Conservation (phyloP, 2,329 filamentous ascomycete genomes). For the Apiospora pterosperma region DNA sequence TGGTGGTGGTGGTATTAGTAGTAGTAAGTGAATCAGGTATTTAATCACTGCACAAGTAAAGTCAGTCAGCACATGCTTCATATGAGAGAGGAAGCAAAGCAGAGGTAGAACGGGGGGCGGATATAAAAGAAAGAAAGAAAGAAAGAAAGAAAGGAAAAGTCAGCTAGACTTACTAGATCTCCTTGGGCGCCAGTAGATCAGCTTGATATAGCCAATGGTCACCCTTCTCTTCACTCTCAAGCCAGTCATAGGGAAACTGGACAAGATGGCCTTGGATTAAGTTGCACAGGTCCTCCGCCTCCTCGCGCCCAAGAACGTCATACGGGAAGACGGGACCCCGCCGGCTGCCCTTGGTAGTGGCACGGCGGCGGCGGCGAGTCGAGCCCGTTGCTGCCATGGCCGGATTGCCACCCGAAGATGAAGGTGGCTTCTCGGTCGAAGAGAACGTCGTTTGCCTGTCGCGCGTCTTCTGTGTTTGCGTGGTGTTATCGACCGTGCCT, state of each 20-base stretch:
- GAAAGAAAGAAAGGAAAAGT: neutral
- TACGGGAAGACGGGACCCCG: slow-evolving; percentile 64
- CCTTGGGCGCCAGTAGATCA: slow-evolving; percentile 90
- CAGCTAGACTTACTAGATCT: slow-evolving; percentile 77
- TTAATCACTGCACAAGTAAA: neutral
- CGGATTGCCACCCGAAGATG: slow-evolving; percentile 19
- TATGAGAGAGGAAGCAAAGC: neutral
- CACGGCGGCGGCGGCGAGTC: slow-evolving; percentile 61
- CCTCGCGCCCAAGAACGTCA: slow-evolving; percentile 69
- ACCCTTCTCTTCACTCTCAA: slow-evolving; percentile 84
- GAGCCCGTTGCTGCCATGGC: slow-evolving; percentile 40
- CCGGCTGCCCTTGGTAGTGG: slow-evolving; percentile 66
- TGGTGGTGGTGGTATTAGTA: too few relatives aligned
- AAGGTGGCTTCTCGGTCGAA: slow-evolving; percentile 44
- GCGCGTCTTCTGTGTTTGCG: slow-evolving; percentile 33
- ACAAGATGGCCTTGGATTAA: slow-evolving; percentile 87
- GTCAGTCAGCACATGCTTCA: neutral
- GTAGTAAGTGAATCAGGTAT: too few relatives aligned
- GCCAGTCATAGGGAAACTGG: slow-evolving; percentile 94
- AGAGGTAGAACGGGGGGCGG: neutral
- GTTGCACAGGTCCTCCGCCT: slow-evolving; percentile 78
- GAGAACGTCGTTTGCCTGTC: slow-evolving; percentile 57
- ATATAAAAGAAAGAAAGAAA: too few relatives aligned
- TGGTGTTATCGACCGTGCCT: slow-evolving; percentile 24
- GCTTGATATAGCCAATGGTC: slow-evolving; percentile 97